A percentile compares a stretch with the other conserved stretches of the same genome.
phyloP scores from a whole-genome alignment of 2,329 filamentous ascomycete genomes.

The Xylariomycetidae sp. region DNA sequence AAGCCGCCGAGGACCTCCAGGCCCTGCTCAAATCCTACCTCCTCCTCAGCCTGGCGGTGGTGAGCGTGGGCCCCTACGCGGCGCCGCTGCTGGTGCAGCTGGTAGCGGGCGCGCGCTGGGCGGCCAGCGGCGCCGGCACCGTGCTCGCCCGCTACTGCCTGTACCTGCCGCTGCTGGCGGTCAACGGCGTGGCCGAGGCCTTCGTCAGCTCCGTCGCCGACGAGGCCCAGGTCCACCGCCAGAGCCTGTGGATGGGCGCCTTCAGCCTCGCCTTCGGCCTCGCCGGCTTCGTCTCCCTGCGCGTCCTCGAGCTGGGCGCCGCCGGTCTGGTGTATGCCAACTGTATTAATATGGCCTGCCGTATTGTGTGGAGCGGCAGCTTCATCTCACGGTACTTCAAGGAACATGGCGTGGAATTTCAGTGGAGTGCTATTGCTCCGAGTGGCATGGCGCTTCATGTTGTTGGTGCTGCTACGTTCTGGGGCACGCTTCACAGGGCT shows the following conservation, averaged over 20 bases:
- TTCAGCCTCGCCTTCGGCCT: constrained; percentile 74
- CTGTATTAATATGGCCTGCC: constrained; percentile 78
- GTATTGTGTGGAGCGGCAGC: constrained; percentile 70
- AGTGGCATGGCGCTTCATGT: constrained; percentile 36
- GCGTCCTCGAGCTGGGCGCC: constrained; percentile 64
- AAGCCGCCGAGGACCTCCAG: constrained; percentile 48
- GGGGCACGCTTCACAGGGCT: constrained; percentile 25
- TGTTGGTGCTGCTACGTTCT: constrained; percentile 36
- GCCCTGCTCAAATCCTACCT: constrained; percentile 67
- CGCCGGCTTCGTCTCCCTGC: constrained; percentile 69
- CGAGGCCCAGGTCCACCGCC: constrained; percentile 64
- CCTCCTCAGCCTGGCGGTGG: constrained; percentile 63
- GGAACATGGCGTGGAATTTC: constrained; percentile 35
- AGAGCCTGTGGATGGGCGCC: constrained; percentile 76
- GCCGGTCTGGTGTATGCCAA: constrained; percentile 81
- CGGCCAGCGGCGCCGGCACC: constrained; percentile 61
- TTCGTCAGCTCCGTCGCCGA: constrained; percentile 87
- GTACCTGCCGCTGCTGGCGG: constrained; percentile 85
- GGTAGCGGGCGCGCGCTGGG: constrained; percentile 74
- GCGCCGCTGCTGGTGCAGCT: constrained; percentile 68
- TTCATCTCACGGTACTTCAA: constrained; percentile 67
- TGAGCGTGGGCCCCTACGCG: constrained; percentile 67
- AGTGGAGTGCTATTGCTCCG: constrained; percentile 37
- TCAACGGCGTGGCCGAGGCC: constrained; percentile 87
- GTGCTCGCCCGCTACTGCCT: constrained; percentile 80